Evolutionary conservation across 768 basidiomycete species (phyloP).

Genomic region (Leccinum aurantiacum): DNA sequence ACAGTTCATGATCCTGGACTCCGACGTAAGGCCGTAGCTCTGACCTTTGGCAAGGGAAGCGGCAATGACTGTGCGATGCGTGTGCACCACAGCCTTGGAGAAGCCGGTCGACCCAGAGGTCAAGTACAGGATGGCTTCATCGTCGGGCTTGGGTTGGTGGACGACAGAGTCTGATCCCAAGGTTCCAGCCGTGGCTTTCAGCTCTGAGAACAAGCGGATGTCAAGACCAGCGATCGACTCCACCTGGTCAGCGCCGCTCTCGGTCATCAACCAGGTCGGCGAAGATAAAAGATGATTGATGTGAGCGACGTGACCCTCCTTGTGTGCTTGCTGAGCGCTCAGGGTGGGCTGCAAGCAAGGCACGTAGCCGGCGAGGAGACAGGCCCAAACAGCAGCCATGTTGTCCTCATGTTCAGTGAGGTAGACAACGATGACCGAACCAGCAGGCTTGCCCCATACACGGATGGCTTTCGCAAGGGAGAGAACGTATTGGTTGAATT

Average conservation of each 20-base stretch:
- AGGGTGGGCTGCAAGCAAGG: slow-evolving; percentile 35
- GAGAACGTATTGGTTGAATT: slow-evolving; percentile 17
- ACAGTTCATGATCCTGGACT: too few species aligned
- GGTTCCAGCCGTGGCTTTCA: too few species aligned
- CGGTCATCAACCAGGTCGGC: slow-evolving; percentile 31
- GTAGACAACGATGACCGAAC: slow-evolving; percentile 29
- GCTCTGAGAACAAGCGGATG: too few species aligned
- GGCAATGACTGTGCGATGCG: too few species aligned
- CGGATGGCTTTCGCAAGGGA: slow-evolving; percentile 22
- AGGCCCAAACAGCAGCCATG: slow-evolving; percentile 34
- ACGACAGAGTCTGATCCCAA: too few species aligned
- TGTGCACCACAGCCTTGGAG: too few species aligned
- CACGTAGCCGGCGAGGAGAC: slow-evolving; percentile 30
- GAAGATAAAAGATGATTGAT: slow-evolving; percentile 30
- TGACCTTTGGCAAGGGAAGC: too few species aligned
- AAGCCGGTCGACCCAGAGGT: too few species aligned
- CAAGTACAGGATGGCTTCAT: too few species aligned
- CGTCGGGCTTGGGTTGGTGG: too few species aligned
- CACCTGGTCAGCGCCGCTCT: slow-evolving; percentile 29
- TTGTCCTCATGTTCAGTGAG: slow-evolving; percentile 35
- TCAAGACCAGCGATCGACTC: slow-evolving; percentile 11
- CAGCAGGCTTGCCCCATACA: slow-evolving; percentile 25
- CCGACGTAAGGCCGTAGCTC: too few species aligned
- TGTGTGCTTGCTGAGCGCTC: slow-evolving; percentile 33
- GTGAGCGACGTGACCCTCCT: slow-evolving; percentile 30